phyloP scores from a whole-genome alignment of 768 basidiomycete species.

The Glaciozyma martinii region DNA sequence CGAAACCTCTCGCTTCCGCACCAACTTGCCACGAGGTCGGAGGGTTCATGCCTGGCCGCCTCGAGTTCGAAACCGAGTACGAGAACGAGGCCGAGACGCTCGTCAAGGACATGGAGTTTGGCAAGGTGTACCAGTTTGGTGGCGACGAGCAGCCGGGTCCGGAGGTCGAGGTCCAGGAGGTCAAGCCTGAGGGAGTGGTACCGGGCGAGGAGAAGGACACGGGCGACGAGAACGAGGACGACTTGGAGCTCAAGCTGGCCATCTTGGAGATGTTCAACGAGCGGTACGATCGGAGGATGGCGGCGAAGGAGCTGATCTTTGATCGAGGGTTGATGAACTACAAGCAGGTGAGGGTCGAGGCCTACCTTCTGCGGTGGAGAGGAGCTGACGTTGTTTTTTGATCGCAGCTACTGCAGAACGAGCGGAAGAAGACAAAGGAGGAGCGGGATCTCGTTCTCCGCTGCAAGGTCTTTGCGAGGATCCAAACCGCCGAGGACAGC shows the following conservation, averaged over 20 bases:
- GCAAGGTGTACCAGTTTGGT: slow-evolving; percentile 71
- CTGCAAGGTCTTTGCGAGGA: slow-evolving; percentile 76
- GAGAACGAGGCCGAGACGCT: slow-evolving; percentile 95
- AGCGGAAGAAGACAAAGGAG: slow-evolving; percentile 82
- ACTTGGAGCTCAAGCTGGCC: slow-evolving; percentile 73
- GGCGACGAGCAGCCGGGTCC: slow-evolving; percentile 64
- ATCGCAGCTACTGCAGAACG: slow-evolving; percentile 71
- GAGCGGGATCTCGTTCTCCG: slow-evolving; percentile 84
- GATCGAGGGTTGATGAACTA: slow-evolving; percentile 85
- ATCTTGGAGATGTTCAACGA: slow-evolving; percentile 85
- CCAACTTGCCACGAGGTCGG: slow-evolving; percentile 86
- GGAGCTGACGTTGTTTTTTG: not conserved
- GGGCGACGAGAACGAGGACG: slow-evolving; percentile 42
- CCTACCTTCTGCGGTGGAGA: not conserved
- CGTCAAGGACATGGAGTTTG: slow-evolving; percentile 93
- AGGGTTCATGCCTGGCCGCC: slow-evolving; percentile 86
- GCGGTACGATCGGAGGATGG: slow-evolving; percentile 71
- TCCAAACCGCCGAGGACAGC: slow-evolving; percentile 86
- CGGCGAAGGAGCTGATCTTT: slow-evolving; percentile 81
- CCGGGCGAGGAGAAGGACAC: slow-evolving; percentile 46
- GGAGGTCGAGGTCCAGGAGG: slow-evolving; percentile 57
- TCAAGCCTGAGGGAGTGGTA: slow-evolving; percentile 44
- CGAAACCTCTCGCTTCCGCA: slow-evolving; percentile 74
- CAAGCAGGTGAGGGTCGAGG: slow-evolving; percentile 62
- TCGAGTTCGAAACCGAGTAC: slow-evolving; percentile 95